Evolutionary conservation across 345 rosid species (phyloP), one percentile per base, ranked within the genome.

Genomic region (Sisymbrium altissimum): DNA sequence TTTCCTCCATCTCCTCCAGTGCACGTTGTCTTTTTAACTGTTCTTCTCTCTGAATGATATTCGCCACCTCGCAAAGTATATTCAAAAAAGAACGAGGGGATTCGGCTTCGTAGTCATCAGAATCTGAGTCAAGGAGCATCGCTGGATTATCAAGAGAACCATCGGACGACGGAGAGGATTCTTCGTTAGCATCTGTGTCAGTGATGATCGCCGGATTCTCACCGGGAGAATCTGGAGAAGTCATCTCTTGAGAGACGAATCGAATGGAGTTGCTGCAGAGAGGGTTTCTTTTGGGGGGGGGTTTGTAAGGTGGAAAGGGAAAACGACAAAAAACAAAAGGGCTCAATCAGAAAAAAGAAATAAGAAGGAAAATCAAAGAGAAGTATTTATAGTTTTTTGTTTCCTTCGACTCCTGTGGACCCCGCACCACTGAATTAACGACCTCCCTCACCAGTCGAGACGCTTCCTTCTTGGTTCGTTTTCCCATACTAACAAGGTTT

Each of bases 341-440:
- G 40, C 1, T 30, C 43, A 6, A 44, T 63, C 25, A 29, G 41
- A 48, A 1, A 30, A 18, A 8, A 29, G 46, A 50, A 68, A 5
- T 15, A 5, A 30, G 33, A 30, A 6, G 7, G 7, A 32, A 32
- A 6, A 13, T 30, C 18, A 19, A 12, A 30, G 35, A 33, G 11
- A 10, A 7, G 49, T 55, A 64, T 64, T 73, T 73, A 73, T 73
- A 73, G 58, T 55, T 73, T 50, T 39, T 50, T 39, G 50, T 61
- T 32, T 30, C 7, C 9, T 21, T 49, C 25, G 41, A 56, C 41
- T 58, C 3, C n/a, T 58, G 33, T 57, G 53, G 72, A 17, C 41
- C 63, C 53, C 40, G 29, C 43, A 14, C 39, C 29, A 27, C 29
- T 27, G 29, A 27, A 27, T 17, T 4, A n/a, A 40, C 58, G 38